Evolutionary conservation across 768 basidiomycete species (phyloP).

Genomic region (Lactarius indigo): DNA sequence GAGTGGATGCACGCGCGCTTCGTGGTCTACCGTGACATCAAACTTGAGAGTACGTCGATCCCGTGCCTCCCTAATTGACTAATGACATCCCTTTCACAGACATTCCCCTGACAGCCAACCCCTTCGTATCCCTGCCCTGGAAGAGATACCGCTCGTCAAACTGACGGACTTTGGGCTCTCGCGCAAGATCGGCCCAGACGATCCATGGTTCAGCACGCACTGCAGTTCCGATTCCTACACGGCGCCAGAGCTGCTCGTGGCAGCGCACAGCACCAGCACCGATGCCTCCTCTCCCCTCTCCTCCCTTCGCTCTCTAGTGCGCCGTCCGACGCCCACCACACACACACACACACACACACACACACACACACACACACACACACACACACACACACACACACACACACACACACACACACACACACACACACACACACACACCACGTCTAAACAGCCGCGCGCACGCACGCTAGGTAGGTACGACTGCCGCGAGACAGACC

Average conservation of each 20-base stretch:
- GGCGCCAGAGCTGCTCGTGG: constrained; percentile 68
- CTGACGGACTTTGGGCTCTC: constrained; percentile 90
- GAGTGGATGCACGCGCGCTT: constrained; percentile 86
- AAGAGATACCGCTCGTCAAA: constrained; percentile 51
- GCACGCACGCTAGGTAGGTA: constrained; percentile 48
- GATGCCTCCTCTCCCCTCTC: constrained; percentile 9
- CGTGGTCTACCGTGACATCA: constrained; percentile 88
- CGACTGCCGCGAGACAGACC: constrained; percentile 81
- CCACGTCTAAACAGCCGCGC: constrained; percentile 39
- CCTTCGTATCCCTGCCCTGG: constrained; percentile 34
- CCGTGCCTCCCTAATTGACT: not conserved
- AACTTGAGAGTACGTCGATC: constrained; percentile 62
- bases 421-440: too few relatives aligned
- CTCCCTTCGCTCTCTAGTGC: constrained; percentile 21
- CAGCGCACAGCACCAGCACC: not conserved
- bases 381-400: too few relatives aligned
- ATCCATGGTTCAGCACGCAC: constrained; percentile 65
- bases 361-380: too few relatives aligned
- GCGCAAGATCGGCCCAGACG: constrained; percentile 66
- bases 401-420: too few relatives aligned
- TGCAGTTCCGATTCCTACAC: constrained; percentile 90
- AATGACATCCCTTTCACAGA: constrained; percentile 40
- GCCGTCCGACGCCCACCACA: constrained; percentile 12
- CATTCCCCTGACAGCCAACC: constrained; percentile 64
- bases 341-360: not conserved